Evolutionary conservation across 352 stramenopile genomes (phyloP), one percentile per base, ranked within the genome.

Genomic region (Phytophthora podocarpi): DNA sequence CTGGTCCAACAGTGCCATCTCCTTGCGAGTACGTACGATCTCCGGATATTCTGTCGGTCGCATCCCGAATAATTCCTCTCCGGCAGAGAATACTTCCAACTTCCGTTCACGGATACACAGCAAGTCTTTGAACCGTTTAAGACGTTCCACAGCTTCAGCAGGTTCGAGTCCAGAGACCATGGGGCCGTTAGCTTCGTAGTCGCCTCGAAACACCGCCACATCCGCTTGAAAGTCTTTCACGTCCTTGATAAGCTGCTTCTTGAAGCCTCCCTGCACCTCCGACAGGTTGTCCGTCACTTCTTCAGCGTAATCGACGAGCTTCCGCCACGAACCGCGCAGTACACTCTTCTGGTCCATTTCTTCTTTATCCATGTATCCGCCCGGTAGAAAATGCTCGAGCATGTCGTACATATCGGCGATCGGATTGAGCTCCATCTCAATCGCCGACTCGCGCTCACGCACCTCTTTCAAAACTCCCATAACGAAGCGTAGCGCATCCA

Each of bases 271-370:
- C 46, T 97, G 90, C 4, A 97, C 74, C 13, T 91, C 78, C 5
- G 74, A 88, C 0, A 98, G 64, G 31, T 81, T 83, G 64, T 97
- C 87, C 2, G 88, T 95, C 26, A 98, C 85, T 42, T 91, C 83
- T 57, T 98, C 92, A 3, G 87, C 90, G 32, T 93, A 87, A 40
- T 97, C 89, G 0, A 97, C 82, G 8, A 98, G 77, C 45, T 92
- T 95, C 5, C 80, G 74, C 91, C 92, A 98, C 12, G 75, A 80
- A 18, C 78, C 78, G 4, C 86, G 82, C 21, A 97, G 66, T 1
- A 96, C 76, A 41, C 77, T 95, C 61, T 97, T 97, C 54, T 97
- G 83, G 40, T 97, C 89, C 67, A 98, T 95, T 64, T 98, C 89
- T 39, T 92, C 83, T 39, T 91, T 89, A 56, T 96, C 84, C 69